Conservation (phyloP, 768 basidiomycete genomes). For the Pleurotus giganteus region DNA sequence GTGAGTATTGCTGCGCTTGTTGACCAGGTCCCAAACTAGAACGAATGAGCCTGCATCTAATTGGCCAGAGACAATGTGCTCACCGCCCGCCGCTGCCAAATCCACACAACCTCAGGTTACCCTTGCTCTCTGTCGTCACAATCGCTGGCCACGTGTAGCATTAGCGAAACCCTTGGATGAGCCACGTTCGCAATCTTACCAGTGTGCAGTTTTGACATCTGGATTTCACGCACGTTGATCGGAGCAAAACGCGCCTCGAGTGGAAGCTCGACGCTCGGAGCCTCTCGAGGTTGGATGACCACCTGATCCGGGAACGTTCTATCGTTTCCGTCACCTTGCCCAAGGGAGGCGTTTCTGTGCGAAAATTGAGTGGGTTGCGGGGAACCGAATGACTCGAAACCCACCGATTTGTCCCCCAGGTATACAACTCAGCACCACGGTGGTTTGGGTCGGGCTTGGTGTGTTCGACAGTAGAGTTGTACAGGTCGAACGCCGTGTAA, state of each 20-base stretch:
- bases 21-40: conserved; percentile 68
- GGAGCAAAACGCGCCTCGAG: conserved; percentile 57
- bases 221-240: conserved; percentile 59
- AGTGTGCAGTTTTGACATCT: conserved; percentile 91
- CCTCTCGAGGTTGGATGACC: conserved; percentile 39
- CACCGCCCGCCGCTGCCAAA: conserved; percentile 87
- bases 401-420: conserved; percentile 17
- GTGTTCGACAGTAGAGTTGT: conserved; percentile 83
- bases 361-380: conserved; percentile 10
- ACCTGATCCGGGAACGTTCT: conserved; percentile 79
- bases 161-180: neutral
- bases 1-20: conserved; percentile 72
- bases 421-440: conserved; percentile 62
- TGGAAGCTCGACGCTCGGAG: conserved; percentile 19
- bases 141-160: conserved; percentile 31
- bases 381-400: neutral
- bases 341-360: conserved; percentile 82
- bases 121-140: conserved; percentile 68
- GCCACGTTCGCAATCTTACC: conserved; percentile 31
- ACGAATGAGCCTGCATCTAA: conserved; percentile 5
- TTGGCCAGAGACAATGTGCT: conserved; percentile 16
- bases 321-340: conserved; percentile 77
- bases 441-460: conserved; percentile 51
- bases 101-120: conserved; percentile 84
- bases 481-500: conserved; percentile 89